Conservation (phyloP, 257 asterid genomes). For the Solanum pinnatisectum region DNA sequence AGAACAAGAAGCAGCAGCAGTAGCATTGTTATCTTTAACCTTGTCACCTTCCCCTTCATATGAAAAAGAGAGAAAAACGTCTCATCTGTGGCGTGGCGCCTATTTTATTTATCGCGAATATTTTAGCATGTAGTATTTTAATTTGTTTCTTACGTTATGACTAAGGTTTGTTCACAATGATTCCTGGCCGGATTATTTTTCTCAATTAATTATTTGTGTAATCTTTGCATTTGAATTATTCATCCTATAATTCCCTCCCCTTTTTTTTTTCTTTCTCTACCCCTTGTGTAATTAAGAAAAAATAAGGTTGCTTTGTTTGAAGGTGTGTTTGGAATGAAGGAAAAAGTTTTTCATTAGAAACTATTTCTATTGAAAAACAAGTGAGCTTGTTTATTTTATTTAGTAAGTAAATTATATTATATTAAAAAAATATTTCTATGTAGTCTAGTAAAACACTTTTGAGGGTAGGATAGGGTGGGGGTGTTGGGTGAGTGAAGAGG, state of each 20-base stretch:
- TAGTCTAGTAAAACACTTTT: too few relatives aligned
- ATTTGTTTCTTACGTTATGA: background rate
- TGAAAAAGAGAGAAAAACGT: background rate
- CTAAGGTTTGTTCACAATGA: background rate
- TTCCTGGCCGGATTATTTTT: background rate
- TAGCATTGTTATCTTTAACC: background rate
- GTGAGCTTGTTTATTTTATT: too few relatives aligned
- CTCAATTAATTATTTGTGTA: background rate
- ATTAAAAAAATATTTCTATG: too few relatives aligned
- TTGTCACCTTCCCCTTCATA: background rate
- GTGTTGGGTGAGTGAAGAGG: too few relatives aligned
- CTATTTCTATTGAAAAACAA: too few relatives aligned
- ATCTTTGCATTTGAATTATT: background rate
- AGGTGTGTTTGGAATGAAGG: too few relatives aligned
- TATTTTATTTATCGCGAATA: background rate
- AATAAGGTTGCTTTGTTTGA: too few relatives aligned
- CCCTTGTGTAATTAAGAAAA: too few relatives aligned
- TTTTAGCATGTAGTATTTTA: background rate
- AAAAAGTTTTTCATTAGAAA: too few relatives aligned
- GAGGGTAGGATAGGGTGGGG: too few relatives aligned
- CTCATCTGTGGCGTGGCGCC: background rate
- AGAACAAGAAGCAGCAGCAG: conserved; percentile 25
- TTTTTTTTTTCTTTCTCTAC: too few relatives aligned
- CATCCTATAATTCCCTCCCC: background rate
- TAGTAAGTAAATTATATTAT: too few relatives aligned